Evolutionary conservation across 495 filamentous ascomycete genomes (phyloP).

Genomic region (Penicillium argentinense): DNA sequence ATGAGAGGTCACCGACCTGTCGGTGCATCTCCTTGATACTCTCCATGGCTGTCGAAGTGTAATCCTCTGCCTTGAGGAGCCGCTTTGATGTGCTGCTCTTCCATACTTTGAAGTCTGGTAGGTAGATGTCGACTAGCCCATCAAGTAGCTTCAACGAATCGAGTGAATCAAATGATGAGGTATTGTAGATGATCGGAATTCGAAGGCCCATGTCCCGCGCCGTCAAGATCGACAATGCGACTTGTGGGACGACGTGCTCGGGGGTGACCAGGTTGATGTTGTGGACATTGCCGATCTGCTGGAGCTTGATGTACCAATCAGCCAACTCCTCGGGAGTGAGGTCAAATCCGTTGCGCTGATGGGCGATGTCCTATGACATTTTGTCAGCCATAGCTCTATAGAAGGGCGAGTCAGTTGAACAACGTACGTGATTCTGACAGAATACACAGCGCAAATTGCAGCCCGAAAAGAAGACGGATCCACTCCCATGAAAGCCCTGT

Average conservation of each 20-base stretch:
- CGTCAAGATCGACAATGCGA: conserved; percentile 66
- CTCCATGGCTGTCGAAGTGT: conserved; percentile 63
- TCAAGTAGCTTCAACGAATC: conserved; percentile 65
- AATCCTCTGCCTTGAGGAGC: conserved; percentile 72
- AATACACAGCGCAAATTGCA: conserved; percentile 79
- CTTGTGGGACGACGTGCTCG: conserved; percentile 77
- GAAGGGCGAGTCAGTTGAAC: background rate
- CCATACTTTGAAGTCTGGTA: conserved; percentile 82
- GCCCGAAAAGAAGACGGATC: conserved; percentile 72
- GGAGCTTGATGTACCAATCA: conserved; percentile 75
- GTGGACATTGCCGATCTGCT: conserved; percentile 64
- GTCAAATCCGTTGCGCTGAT: conserved; percentile 69
- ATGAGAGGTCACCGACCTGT: conserved; percentile 75
- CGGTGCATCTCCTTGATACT: conserved; percentile 72
- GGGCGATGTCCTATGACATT: conserved; percentile 60
- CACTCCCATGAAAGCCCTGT: conserved; percentile 72
- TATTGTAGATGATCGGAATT: conserved; percentile 77
- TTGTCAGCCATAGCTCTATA: background rate
- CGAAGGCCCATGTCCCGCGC: conserved; percentile 63
- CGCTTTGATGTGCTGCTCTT: conserved; percentile 57
- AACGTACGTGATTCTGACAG: conserved; percentile 68
- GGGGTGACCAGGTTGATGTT: conserved; percentile 81
- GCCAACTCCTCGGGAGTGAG: conserved; percentile 74
- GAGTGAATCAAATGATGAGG: conserved; percentile 70
- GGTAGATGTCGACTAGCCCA: conserved; percentile 75